A percentile compares a stretch with the other conserved stretches of the same genome.
phyloP scores from a whole-genome alignment of 352 stramenopile species.

The Globisporangium middletonii region DNA sequence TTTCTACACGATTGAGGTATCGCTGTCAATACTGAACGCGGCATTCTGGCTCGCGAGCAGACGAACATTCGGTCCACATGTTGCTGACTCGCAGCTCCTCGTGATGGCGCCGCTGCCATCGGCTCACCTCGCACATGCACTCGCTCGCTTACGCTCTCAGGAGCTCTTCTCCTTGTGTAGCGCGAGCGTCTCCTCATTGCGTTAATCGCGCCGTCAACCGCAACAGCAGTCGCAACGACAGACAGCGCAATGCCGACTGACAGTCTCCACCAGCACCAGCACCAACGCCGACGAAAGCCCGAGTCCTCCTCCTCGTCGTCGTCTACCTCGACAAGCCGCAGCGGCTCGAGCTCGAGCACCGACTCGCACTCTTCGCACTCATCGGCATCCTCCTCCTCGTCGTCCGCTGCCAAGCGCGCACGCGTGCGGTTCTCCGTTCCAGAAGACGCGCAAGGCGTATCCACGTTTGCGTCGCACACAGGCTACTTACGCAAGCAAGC shows the following conservation, averaged over 20 bases:
- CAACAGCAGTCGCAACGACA: background rate
- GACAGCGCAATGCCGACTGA: background rate
- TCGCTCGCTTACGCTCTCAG: too few relatives aligned
- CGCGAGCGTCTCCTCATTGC: background rate
- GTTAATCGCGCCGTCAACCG: background rate
- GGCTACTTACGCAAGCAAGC: conserved; percentile 72
- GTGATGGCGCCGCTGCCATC: background rate
- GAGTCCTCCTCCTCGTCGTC: conserved; percentile 1
- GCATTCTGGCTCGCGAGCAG: background rate
- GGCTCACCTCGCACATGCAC: too few relatives aligned
- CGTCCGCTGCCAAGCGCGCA: conserved; percentile 26
- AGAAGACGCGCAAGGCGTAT: conserved; percentile 32
- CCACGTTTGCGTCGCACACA: conserved; percentile 41
- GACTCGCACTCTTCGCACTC: background rate
- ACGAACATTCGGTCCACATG: background rate
- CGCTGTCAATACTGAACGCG: background rate
- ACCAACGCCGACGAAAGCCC: background rate
- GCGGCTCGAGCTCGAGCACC: background rate
- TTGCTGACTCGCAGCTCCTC: background rate
- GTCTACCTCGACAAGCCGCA: conserved; percentile 1
- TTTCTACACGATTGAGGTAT: background rate
- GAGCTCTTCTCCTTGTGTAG: background rate
- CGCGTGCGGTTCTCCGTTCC: conserved; percentile 55
- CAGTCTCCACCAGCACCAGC: background rate
- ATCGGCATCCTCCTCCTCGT: conserved; percentile 3